Conservation (phyloP, 2,329 filamentous ascomycete species). For the Nemania bipapillata region DNA sequence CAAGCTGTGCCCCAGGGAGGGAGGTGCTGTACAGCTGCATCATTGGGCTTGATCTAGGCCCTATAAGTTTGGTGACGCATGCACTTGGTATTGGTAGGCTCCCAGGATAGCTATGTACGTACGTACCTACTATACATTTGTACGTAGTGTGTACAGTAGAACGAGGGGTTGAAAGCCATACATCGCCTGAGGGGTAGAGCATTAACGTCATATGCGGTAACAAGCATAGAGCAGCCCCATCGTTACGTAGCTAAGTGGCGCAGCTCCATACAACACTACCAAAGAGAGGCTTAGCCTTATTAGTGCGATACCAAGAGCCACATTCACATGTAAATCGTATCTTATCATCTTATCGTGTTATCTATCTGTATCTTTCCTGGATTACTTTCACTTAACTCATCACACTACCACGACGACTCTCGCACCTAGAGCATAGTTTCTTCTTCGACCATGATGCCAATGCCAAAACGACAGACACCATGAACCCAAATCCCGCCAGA, state of each 20-base stretch:
- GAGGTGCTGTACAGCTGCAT: not conserved
- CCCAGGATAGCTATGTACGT: not conserved
- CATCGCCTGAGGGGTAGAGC: constrained; percentile 3
- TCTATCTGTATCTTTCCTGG: no score
- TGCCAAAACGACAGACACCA: constrained; percentile 37
- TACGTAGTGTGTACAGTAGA: not conserved
- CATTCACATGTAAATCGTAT: constrained; percentile 18
- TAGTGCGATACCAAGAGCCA: not conserved
- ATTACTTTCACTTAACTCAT: not conserved
- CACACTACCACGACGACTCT: not conserved
- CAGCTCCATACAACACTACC: not conserved
- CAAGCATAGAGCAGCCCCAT: not conserved
- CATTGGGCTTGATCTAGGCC: not conserved
- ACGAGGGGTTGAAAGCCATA: constrained; percentile 14
- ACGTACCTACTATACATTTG: not conserved
- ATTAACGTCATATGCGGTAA: constrained; percentile 9
- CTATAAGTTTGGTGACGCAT: not conserved
- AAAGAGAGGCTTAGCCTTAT: no score
- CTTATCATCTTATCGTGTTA: not conserved
- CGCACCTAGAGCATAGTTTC: constrained; percentile 10
- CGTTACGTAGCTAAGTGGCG: constrained; percentile 23
- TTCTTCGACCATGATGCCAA: constrained; percentile 30
- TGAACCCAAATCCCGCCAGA: constrained; percentile 41
- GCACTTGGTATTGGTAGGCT: not conserved
- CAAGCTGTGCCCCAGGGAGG: not conserved